A percentile compares a stretch with the other conserved stretches of the same genome.
phyloP scores from a whole-genome alignment of 2,329 filamentous ascomycete species.

The Colletotrichum sp. region DNA sequence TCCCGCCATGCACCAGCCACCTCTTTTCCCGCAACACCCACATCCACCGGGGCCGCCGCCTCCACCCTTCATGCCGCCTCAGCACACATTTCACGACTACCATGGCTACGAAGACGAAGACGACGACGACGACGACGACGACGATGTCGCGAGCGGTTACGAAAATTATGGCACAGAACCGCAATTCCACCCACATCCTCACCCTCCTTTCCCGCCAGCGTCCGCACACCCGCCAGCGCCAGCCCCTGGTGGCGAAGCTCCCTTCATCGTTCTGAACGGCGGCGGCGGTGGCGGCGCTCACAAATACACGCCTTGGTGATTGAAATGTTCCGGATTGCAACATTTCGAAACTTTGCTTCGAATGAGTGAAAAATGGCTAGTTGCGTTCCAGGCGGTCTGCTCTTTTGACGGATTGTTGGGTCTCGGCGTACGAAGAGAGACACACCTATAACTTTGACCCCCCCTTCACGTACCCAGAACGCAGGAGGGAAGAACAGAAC shows the following conservation, averaged over 20 bases:
- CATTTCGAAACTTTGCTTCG: not conserved
- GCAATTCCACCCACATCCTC: not conserved
- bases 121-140: not conserved
- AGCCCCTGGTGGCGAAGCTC: not conserved
- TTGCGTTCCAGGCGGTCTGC: not conserved
- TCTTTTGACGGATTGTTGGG: not conserved
- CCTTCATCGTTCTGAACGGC: constrained; percentile 17
- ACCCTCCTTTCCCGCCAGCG: not conserved
- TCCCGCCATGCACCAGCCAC: not conserved
- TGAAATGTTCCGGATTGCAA: not conserved
- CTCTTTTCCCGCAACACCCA: not conserved
- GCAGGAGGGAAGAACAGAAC: constrained; percentile 19
- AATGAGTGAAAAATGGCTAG: not conserved
- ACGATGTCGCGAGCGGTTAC: not conserved
- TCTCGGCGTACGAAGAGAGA: not conserved
- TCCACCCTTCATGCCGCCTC: not conserved
- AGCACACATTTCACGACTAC: not conserved
- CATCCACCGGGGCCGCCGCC: constrained; percentile 1
- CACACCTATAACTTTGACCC: not conserved
- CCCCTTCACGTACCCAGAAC: not conserved
- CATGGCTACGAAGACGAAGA: not conserved
- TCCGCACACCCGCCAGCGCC: not conserved
- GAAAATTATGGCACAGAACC: not conserved
- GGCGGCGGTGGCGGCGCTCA: constrained; percentile 13
- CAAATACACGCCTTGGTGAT: constrained; percentile 4